phyloP scores from a whole-genome alignment of 148 eudicot species.

The Rhododendron ferrugineum region DNA sequence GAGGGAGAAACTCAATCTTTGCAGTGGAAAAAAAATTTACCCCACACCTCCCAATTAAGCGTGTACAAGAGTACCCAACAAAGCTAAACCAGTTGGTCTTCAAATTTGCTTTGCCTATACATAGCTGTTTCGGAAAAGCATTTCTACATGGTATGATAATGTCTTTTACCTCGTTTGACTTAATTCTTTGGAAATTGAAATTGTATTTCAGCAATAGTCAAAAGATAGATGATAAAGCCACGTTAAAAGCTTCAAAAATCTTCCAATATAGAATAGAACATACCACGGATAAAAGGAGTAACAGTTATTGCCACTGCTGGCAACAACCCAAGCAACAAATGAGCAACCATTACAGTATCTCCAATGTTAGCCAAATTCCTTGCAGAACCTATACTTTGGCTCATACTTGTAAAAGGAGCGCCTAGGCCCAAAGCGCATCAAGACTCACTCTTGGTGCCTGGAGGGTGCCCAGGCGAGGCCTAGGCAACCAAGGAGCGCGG shows the following conservation, averaged over 20 bases:
- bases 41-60: not conserved
- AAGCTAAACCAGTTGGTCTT: not conserved
- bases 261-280: not conserved
- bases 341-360: not conserved
- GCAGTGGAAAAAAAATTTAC: not conserved
- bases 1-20: not conserved
- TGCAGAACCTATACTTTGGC: not conserved
- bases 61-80: not conserved
- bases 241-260: not conserved
- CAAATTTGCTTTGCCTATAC: not conserved
- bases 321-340: not conserved
- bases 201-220: not conserved
- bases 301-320: not conserved
- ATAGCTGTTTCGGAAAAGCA: not conserved
- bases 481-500: not conserved
- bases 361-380: not conserved
- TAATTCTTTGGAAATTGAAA: not conserved
- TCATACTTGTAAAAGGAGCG: not conserved
- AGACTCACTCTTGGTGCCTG: not conserved
- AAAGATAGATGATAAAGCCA: not conserved
- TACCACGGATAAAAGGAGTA: not conserved
- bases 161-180: not conserved
- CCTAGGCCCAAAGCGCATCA: not conserved
- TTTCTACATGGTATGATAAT: not conserved
- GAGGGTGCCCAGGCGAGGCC: not conserved